These are phyloP conservation scores for Noccaea caerulescens DNA, from an alignment of 345 rosid genomes.

Conservation along the genomic window DNA sequence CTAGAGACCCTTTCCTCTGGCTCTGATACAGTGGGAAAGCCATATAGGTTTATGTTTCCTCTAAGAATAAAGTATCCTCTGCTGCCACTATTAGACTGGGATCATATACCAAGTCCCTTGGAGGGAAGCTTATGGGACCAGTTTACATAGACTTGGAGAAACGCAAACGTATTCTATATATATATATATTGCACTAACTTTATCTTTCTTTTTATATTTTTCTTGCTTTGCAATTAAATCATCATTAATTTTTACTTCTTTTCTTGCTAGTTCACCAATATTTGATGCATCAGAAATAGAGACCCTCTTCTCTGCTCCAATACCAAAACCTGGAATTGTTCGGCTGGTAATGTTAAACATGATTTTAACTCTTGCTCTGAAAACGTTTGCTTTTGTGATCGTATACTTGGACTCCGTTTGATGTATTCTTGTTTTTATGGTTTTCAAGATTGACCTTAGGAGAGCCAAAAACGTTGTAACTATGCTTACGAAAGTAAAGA, in stretches of 20 bases:
- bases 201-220: not conserved
- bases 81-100: too few relatives aligned
- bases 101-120: too few relatives aligned
- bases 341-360: conserved; percentile 52
- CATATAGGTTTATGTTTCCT: too few relatives aligned
- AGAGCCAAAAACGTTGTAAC: conserved; percentile 97
- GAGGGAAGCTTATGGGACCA: too few relatives aligned
- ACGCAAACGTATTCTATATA: too few relatives aligned
- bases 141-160: too few relatives aligned
- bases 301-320: conserved; percentile 79
- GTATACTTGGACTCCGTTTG: conserved; percentile 5
- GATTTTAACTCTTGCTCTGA: too few relatives aligned
- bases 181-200: conserved; percentile 17
- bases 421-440: not conserved
- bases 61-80: too few relatives aligned
- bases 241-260: conserved; percentile 1
- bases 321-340: conserved; percentile 80
- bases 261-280: conserved; percentile 61
- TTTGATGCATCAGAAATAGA: conserved; percentile 93
- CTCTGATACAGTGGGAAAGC: too few relatives aligned
- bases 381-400: not conserved
- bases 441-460: conserved; percentile 80
- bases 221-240: too few relatives aligned
- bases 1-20: too few relatives aligned
- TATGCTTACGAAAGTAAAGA: conserved; percentile 97